Evolutionary conservation across 331 rosid species (phyloP), one percentile per base, ranked within the genome.

Genomic region (Stylosanthes scabra): DNA sequence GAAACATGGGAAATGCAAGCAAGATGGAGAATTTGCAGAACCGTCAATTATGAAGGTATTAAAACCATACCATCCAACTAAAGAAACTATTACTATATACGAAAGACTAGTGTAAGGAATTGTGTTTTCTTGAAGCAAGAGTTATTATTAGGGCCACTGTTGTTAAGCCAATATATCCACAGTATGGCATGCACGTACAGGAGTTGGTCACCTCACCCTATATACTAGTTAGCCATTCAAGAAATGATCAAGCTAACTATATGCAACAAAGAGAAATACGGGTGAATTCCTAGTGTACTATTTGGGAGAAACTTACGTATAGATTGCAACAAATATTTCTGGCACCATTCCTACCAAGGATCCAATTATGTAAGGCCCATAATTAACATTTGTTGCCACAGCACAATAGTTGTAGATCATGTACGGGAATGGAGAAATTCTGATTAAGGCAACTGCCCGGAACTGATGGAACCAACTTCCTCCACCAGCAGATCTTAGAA

Each of bases 371-470:
- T 95, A 95, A 45, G 99, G 99, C 74, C 89, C 91, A 54, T 87
- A 95, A 79, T 92, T 90, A 67, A 95, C 99, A 79, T 95, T 86
- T 71, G 98, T 84, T 45, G 98, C 97, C 82, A 95, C 97, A 41
- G 98, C 97, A 82, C 97, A 88, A 75, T 95, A 95, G 70, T 95
- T 95, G 81, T 82, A 95, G 54, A 95, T 16, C 66, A 92, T 88
- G 72, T 95, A 95, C 12, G 99, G 98, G 74, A 95, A 95, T 54
- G 99, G 99, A 74, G 99, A 95, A 79, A 95, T 64, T 88, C 99
- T 87, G 78, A 95, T 95, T 39, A 95, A 85, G 70, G 97, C 66
- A 59, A 95, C 99, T 0, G 98, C 92, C 16, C 91, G 90, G 67
- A 90, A 95, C 86, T 95, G 99, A 84, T 95, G 93, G 74, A 88